Evolutionary conservation across 2,329 filamentous ascomycete genomes (phyloP), one percentile per base, ranked within the genome.

Genomic region (Fusarium dlaminii): DNA sequence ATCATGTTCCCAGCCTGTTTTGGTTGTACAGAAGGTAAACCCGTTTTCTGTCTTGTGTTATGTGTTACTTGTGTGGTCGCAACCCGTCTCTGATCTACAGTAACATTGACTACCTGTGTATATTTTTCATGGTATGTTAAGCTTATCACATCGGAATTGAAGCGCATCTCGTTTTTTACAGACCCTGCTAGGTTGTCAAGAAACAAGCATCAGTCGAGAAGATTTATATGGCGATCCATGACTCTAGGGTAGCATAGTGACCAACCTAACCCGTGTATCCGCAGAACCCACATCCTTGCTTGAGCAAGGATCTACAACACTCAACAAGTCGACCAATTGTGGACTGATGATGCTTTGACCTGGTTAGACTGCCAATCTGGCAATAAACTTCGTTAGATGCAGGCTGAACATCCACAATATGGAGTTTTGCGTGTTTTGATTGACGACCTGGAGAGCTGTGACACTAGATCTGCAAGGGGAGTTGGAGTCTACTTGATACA

Each of bases 381-480:
- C 37, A 34, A 63, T 68, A 65, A 60, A 39, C 51, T 40, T 54
- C 43, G 22, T 27, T 34, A 39, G 29, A 42, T 13, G 40, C 37
- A 37, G 11, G 58, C 43, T n/a, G 42, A 43, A 48, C 42, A 63
- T 63, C 66, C 66, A 68, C 64, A 43, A 24, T 63, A 37, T 63
- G 62, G 51, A 54, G 51, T 54, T 29, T 39, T 54, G 24, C 18
- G 20, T 68, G 66, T 68, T 68, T 63, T 68, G 64, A 45, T 68
- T 63, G 48, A 62, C 49, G 42, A 68, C 54, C 48, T 68, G 40
- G 48, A 68, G 64, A 63, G 42, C 63, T 68, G 39, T 63, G 61
- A 54, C 42, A 55, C 29, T 39, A 43, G 42, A 63, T 45, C 59
- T 70, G 59, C 59, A 70, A 42, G 59, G 52, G 63, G 66, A 48